Conservation (phyloP, 78 protist species). For the Creolimax fragrantissima region DNA sequence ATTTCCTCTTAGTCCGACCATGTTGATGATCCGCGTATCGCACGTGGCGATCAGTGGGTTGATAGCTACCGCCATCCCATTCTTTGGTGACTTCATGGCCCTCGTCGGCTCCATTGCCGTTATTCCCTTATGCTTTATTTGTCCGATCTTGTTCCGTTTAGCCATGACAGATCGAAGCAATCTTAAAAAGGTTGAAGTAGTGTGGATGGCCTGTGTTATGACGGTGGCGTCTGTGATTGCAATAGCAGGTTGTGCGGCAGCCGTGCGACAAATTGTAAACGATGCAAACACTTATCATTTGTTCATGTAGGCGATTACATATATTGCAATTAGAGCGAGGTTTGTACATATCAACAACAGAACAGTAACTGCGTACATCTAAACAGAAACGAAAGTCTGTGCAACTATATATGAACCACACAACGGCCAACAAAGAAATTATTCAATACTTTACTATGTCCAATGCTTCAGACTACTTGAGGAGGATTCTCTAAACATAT, state of each 20-base stretch:
- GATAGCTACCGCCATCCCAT: constrained; percentile 4
- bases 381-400: too few relatives aligned
- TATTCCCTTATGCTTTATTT: neutral
- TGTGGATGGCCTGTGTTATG: neutral
- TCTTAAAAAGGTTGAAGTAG: neutral
- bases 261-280: constrained; percentile 4
- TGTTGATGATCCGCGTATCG: neutral
- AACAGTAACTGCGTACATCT: too few relatives aligned
- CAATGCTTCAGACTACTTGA: too few relatives aligned
- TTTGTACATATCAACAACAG: too few relatives aligned
- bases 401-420: too few relatives aligned
- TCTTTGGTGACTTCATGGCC: constrained; percentile 14
- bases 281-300: neutral
- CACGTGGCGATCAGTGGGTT: neutral
- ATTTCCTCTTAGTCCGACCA: neutral
- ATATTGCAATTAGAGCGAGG: too few relatives aligned
- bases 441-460: too few relatives aligned
- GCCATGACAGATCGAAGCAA: neutral
- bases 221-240: neutral
- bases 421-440: too few relatives aligned
- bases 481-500: too few relatives aligned
- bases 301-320: too few relatives aligned
- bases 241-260: neutral
- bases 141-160: neutral
- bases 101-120: neutral